A percentile compares a stretch with the other conserved stretches of the same genome.
phyloP scores from a whole-genome alignment of 2,329 filamentous ascomycete species.

The Paraphoma chrysanthemicola region DNA sequence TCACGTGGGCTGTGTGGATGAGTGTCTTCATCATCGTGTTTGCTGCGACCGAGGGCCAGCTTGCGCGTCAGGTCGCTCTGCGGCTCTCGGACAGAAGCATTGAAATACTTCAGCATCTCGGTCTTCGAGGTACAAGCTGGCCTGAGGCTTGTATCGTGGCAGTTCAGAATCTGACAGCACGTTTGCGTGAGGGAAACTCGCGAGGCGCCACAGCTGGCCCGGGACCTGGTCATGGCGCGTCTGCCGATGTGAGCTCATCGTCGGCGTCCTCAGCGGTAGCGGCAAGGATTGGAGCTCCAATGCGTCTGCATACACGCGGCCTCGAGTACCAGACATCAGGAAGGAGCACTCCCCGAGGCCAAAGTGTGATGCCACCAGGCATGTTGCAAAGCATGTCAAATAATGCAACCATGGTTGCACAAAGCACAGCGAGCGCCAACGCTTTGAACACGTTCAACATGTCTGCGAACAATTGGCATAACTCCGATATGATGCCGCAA shows the following conservation, averaged over 20 bases:
- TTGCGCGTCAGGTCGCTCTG: conserved; percentile 23
- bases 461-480: background rate
- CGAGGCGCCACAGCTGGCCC: conserved; percentile 10
- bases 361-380: background rate
- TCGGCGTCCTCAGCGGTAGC: too few species aligned
- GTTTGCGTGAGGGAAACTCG: conserved; percentile 16
- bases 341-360: too few species aligned
- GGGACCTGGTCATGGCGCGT: background rate
- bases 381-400: background rate
- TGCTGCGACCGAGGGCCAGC: conserved; percentile 26
- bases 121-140: conserved; percentile 33
- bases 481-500: too few species aligned
- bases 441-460: background rate
- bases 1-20: conserved; percentile 38
- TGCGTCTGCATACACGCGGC: too few species aligned
- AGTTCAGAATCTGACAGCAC: conserved; percentile 24
- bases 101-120: conserved; percentile 26
- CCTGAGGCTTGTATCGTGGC: conserved; percentile 33
- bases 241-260: too few species aligned
- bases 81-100: conserved; percentile 24
- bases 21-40: conserved; percentile 30
- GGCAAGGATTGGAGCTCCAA: too few species aligned
- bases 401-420: too few species aligned
- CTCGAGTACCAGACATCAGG: too few species aligned
- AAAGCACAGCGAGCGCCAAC: too few species aligned